A percentile compares a stretch with the other conserved stretches of the same genome.
These are phyloP conservation scores for Epithemia pelagica DNA, from an alignment of 108 stramenopile species.

Conservation along the genomic window DNA sequence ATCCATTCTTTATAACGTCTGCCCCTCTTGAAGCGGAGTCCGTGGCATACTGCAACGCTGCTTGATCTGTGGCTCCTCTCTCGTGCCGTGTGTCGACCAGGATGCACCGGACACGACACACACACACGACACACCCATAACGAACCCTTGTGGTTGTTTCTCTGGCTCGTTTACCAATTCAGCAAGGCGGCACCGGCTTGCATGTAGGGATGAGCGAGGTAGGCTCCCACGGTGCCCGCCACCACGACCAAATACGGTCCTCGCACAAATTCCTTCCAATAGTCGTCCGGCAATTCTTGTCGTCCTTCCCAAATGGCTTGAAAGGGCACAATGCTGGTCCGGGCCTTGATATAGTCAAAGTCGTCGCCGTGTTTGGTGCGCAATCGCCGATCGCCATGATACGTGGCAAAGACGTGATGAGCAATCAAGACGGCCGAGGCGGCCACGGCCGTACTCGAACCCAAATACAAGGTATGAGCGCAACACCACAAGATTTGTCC, in stretches of 20 bases:
- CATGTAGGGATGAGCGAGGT: constrained; percentile 95
- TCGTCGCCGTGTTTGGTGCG: constrained; percentile 70
- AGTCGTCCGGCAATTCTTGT: constrained; percentile 78
- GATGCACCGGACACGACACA: too few relatives aligned
- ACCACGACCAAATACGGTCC: constrained; percentile 89
- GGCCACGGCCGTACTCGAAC: constrained; percentile 78
- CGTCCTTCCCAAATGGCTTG: constrained; percentile 87
- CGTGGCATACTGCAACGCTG: too few relatives aligned
- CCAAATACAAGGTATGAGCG: constrained; percentile 87
- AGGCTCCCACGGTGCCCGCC: constrained; percentile 85
- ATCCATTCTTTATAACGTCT: too few relatives aligned
- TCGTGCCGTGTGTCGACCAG: too few relatives aligned
- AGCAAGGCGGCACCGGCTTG: constrained; percentile 86
- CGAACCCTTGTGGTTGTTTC: too few relatives aligned
- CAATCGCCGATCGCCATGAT: constrained; percentile 93
- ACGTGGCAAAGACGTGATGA: constrained; percentile 89
- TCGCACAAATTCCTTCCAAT: constrained; percentile 87
- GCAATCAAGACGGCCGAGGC: constrained; percentile 72
- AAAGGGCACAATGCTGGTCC: constrained; percentile 85
- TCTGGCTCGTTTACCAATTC: constrained; percentile 11
- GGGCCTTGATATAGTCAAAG: constrained; percentile 61
- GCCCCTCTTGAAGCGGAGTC: too few relatives aligned
- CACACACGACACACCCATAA: too few relatives aligned
- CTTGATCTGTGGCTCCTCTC: too few relatives aligned
- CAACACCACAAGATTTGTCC: constrained; percentile 92